Conservation (phyloP, 2,329 filamentous ascomycete genomes). For the Ophiocordyceps camponoti-leonardi region DNA sequence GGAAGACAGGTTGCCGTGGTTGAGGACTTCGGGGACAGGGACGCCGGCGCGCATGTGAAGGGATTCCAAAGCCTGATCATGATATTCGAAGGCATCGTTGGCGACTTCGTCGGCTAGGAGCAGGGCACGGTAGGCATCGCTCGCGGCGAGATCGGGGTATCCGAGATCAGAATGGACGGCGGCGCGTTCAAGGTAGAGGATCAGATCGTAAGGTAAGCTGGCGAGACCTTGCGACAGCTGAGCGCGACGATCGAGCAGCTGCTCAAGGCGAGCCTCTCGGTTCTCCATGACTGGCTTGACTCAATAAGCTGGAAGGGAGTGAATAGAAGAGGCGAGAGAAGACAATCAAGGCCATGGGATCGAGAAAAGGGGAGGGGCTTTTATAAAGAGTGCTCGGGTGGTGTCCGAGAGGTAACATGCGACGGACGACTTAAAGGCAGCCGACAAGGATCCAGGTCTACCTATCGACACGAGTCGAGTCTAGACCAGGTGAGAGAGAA, state of each 20-base stretch:
- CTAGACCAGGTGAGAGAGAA: too few species aligned
- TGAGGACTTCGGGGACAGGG: slow-evolving; percentile 26
- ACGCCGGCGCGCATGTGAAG: slow-evolving; percentile 19
- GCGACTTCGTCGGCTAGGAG: slow-evolving; percentile 66
- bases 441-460: too few species aligned
- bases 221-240: slow-evolving; percentile 37
- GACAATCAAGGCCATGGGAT: not conserved
- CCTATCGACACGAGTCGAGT: too few species aligned
- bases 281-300: slow-evolving; percentile 7
- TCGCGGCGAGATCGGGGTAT: slow-evolving; percentile 78
- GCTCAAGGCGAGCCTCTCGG: slow-evolving; percentile 19
- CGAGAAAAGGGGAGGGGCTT: too few species aligned
- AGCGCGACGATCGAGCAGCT: slow-evolving; percentile 35
- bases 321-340: too few species aligned
- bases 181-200: slow-evolving; percentile 54
- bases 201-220: slow-evolving; percentile 39
- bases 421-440: too few species aligned
- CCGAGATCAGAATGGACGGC: slow-evolving; percentile 54
- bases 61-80: slow-evolving; percentile 45
- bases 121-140: slow-evolving; percentile 83
- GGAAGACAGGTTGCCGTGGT: slow-evolving; percentile 22
- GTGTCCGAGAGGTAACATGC: too few species aligned
- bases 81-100: slow-evolving; percentile 70
- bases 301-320: not conserved
- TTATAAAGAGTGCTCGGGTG: too few species aligned